Evolutionary conservation across 2,329 filamentous ascomycete species (phyloP), one percentile per base, ranked within the genome.

Genomic region (Neonectria punicea): DNA sequence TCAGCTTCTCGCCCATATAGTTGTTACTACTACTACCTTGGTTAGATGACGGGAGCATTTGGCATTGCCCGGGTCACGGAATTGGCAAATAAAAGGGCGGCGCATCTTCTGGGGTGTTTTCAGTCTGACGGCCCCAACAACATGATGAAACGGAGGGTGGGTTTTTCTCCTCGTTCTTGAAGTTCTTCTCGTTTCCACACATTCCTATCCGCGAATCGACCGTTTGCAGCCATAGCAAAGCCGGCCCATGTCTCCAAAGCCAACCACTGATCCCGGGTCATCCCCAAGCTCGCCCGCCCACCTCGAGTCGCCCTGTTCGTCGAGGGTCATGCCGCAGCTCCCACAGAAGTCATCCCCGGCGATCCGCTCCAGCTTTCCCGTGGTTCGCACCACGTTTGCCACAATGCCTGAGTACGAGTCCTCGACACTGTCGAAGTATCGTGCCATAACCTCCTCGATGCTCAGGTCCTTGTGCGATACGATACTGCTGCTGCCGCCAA

Each of bases 381-480:
- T 91, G 36, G 95, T 99, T 67, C 93, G 89, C 5, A 98, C 95
- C 10, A 99, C 96, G 77, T 99, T 99, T 34, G 94, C 92, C 70
- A 99, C 94, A 61, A 98, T 93, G 60, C 92, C 93, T 3, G 94
- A 93, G 75, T 97, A 98, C 64, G 91, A 92, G 69, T 89, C 88
- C 76, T 97, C 94, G 16, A 97, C 78, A 43, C 93, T 44, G 70
- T 89, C 88, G 74, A 99, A 97, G 78, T 98, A 99, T 62, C 93
- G 90, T 63, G 86, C 82, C 90, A 98, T 94, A 58, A 99, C 87
- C 71, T 94, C 91, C 75, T 98, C 94, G 73, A 99, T 98, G 50
- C 93, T 97, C 50, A 93, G 86, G 69, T 93, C 91, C 75, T 90
- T 92, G 70, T 91, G 89, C 34, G 87, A 92, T 3, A 89, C 79